A percentile compares a stretch with the other conserved stretches of the same genome.
Evolutionary conservation across 2,329 filamentous ascomycete species (phyloP).

Genomic region (Dothideomycetes sp.): DNA sequence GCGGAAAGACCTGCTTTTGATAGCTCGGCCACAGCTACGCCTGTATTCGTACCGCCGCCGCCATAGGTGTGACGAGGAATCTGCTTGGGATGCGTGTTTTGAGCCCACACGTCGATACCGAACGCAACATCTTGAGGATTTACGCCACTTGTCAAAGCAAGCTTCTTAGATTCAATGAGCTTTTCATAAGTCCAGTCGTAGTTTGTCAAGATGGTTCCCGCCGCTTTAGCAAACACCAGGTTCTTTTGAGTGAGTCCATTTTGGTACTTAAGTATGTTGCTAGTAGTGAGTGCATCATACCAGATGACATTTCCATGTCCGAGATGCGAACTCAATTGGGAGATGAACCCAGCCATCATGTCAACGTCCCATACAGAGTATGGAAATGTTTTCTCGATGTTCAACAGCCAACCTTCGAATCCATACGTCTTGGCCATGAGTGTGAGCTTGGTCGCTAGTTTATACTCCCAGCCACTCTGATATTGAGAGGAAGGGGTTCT

Average conservation of each 20-base stretch:
- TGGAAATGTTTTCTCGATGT: constrained; percentile 33
- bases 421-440: constrained; percentile 28
- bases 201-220: constrained; percentile 32
- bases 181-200: constrained; percentile 30
- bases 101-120: constrained; percentile 37
- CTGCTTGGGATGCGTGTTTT: constrained; percentile 23
- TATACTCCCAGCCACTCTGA: not conserved
- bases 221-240: constrained; percentile 24
- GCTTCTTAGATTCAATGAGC: constrained; percentile 15
- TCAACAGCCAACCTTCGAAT: constrained; percentile 38
- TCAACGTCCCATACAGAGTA: constrained; percentile 19
- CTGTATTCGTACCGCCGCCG: constrained; percentile 32
- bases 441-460: constrained; percentile 16
- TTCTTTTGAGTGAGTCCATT: constrained; percentile 32
- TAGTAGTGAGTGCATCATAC: constrained; percentile 35
- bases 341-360: constrained; percentile 25
- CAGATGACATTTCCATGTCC: constrained; percentile 27
- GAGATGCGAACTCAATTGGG: constrained; percentile 23
- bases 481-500: constrained; percentile 4
- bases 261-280: constrained; percentile 32
- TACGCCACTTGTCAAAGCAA: constrained; percentile 18
- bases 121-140: constrained; percentile 23
- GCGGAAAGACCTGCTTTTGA: constrained; percentile 24
- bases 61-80: constrained; percentile 24
- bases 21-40: constrained; percentile 27